phyloP scores from a whole-genome alignment of 2,329 filamentous ascomycete species.

The Hirsutella thompsonii region DNA sequence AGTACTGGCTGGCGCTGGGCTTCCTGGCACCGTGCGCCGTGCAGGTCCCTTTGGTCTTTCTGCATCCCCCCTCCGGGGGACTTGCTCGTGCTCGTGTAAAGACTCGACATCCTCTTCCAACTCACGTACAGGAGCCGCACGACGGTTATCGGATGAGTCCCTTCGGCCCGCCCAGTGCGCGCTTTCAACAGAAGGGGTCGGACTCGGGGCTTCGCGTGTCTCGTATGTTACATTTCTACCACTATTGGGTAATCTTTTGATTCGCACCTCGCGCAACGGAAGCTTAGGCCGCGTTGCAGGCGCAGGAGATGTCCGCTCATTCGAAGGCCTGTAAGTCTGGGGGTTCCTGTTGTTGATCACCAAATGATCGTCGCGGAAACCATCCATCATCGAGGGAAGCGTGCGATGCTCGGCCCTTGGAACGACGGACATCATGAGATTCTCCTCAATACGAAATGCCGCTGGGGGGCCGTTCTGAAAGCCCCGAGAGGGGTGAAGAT shows the following conservation, averaged over 20 bases:
- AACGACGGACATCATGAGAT: conserved; percentile 23
- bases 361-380: conserved; percentile 14
- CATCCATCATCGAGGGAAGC: conserved; percentile 17
- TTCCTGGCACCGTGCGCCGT: conserved; percentile 10
- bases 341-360: conserved; percentile 8
- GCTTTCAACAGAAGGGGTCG: conserved; percentile 12
- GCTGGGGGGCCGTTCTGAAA: conserved; percentile 4
- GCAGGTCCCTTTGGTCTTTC: conserved; percentile 10
- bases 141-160: conserved; percentile 7
- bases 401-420: conserved; percentile 10
- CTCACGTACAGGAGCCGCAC: conserved; percentile 8
- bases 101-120: conserved; percentile 13
- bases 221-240: not conserved
- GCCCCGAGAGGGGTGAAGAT: not conserved
- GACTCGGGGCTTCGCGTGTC: conserved; percentile 3
- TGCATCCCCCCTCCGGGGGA: conserved; percentile 10
- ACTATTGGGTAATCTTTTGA: not conserved
- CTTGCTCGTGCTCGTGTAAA: conserved; percentile 10
- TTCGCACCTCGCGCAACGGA: conserved; percentile 1
- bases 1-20: conserved; percentile 10
- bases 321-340: conserved; percentile 7
- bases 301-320: not conserved
- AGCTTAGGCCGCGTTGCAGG: not conserved
- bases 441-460: conserved; percentile 22
- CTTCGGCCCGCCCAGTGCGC: conserved; percentile 9